Evolutionary conservation across 208 protist species (phyloP).

Genomic region (Phytomonas sp.): DNA sequence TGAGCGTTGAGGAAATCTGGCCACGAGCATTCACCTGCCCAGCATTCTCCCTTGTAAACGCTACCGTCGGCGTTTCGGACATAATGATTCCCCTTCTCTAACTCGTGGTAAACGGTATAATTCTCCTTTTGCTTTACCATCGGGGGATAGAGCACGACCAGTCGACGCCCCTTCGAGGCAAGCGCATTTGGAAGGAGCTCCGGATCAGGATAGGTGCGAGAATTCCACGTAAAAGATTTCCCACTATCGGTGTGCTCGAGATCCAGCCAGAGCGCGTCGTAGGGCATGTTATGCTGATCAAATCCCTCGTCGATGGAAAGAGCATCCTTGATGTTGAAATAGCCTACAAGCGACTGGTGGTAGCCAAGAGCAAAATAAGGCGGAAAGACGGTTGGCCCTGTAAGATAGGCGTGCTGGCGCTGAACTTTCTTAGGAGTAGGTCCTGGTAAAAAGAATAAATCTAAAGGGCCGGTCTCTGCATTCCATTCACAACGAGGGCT

Average conservation of each 20-base stretch:
- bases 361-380: slow-evolving; percentile 96
- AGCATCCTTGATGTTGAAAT: slow-evolving; percentile 91
- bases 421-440: slow-evolving; percentile 83
- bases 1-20: slow-evolving; percentile 91
- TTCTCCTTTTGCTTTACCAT: slow-evolving; percentile 92
- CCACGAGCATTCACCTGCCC: slow-evolving; percentile 93
- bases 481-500: slow-evolving; percentile 78
- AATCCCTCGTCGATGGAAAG: slow-evolving; percentile 87
- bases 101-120: slow-evolving; percentile 85
- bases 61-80: slow-evolving; percentile 64
- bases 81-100: slow-evolving; percentile 67
- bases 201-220: slow-evolving; percentile 91
- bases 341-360: slow-evolving; percentile 98
- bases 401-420: slow-evolving; percentile 89
- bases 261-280: slow-evolving; percentile 98
- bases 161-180: slow-evolving; percentile 86
- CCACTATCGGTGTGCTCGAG: slow-evolving; percentile 99
- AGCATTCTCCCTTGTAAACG: slow-evolving; percentile 95
- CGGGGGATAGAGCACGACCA: slow-evolving; percentile 98
- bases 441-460: slow-evolving; percentile 96
- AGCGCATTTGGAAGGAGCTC: slow-evolving; percentile 82
- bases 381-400: slow-evolving; percentile 90
- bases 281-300: slow-evolving; percentile 94
- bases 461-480: slow-evolving; percentile 89
- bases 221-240: slow-evolving; percentile 98